These are phyloP conservation scores for Paecilomyces sp. DNA, from an alignment of 2,329 filamentous ascomycete species.

Conservation along the genomic window DNA sequence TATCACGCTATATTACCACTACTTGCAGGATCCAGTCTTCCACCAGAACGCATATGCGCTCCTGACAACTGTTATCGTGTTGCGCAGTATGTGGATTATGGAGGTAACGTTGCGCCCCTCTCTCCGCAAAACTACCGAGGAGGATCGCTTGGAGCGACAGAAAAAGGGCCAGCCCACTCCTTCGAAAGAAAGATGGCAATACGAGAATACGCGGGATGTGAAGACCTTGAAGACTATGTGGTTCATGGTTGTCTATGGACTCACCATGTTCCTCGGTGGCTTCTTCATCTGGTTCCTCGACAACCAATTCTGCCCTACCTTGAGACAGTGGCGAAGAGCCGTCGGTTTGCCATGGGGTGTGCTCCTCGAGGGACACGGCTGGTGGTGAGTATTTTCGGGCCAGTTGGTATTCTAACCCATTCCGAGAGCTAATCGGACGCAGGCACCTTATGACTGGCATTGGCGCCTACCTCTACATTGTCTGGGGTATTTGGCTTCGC, in stretches of 20 bases:
- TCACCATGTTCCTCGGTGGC: slow-evolving; percentile 65
- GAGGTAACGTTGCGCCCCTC: slow-evolving; percentile 57
- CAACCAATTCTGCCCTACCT: slow-evolving; percentile 62
- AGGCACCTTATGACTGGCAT: slow-evolving; percentile 75
- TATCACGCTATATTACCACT: slow-evolving; percentile 75
- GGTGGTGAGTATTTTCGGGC: slow-evolving; percentile 49
- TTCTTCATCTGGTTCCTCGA: slow-evolving; percentile 75
- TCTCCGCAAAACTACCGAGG: slow-evolving; percentile 42
- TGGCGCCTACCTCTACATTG: slow-evolving; percentile 77
- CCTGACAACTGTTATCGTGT: slow-evolving; percentile 62
- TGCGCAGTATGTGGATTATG: slow-evolving; percentile 73
- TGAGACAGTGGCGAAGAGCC: slow-evolving; percentile 59
- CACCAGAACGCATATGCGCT: slow-evolving; percentile 74
- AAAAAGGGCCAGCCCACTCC: slow-evolving; percentile 29
- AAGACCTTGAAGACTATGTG: slow-evolving; percentile 64
- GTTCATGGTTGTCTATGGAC: slow-evolving; percentile 62
- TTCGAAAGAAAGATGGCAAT: slow-evolving; percentile 38
- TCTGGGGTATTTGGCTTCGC: slow-evolving; percentile 76
- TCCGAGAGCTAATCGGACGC: neutral
- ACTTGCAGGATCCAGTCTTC: slow-evolving; percentile 73
- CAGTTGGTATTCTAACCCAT: neutral
- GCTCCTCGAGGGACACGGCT: slow-evolving; percentile 64
- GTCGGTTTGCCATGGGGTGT: slow-evolving; percentile 75
- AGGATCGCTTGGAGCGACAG: slow-evolving; percentile 36
- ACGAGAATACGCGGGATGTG: slow-evolving; percentile 49